Percentiles rank a stretch among this genome's conserved stretches.
These are phyloP conservation scores for Podila horticola DNA, from an alignment of 192 early-diverging fungal genomes.

Conservation along the genomic window DNA sequence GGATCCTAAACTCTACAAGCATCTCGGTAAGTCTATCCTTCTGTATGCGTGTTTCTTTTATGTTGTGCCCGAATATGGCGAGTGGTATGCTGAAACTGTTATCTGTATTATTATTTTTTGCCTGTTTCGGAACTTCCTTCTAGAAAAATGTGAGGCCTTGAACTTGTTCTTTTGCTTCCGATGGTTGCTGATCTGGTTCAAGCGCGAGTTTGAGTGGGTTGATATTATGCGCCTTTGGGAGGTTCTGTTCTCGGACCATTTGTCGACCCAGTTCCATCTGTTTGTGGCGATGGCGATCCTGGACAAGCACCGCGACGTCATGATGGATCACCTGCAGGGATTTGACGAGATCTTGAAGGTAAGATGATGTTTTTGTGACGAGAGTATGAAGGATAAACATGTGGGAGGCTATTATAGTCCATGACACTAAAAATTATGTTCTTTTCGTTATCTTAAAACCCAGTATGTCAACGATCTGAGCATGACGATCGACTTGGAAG, in stretches of 20 bases:
- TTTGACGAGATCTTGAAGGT: conserved; percentile 97
- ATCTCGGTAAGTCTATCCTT: conserved; percentile 66
- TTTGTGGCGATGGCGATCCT: conserved; percentile 98
- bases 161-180: conserved; percentile 99
- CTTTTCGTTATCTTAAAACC: not conserved
- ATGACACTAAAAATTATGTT: not conserved
- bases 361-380: not conserved
- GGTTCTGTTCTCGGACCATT: conserved; percentile 79
- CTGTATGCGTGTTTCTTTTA: not conserved
- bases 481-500: conserved; percentile 77
- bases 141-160: conserved; percentile 79
- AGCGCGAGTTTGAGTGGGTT: conserved; percentile 94
- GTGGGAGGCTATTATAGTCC: not conserved
- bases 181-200: conserved; percentile 97
- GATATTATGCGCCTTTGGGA: conserved; percentile 92
- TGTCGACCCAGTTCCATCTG: conserved; percentile 84
- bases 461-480: conserved; percentile 91
- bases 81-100: no score
- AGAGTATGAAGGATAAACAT: not conserved
- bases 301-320: conserved; percentile 83
- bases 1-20: conserved; percentile 85
- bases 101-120: no score
- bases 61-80: not conserved
- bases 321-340: conserved; percentile 80
- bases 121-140: not conserved